A percentile compares a stretch with the other conserved stretches of the same genome.
These are phyloP conservation scores for Effrenium voratum DNA, from an alignment of 73 alveolate species.

Conservation along the genomic window DNA sequence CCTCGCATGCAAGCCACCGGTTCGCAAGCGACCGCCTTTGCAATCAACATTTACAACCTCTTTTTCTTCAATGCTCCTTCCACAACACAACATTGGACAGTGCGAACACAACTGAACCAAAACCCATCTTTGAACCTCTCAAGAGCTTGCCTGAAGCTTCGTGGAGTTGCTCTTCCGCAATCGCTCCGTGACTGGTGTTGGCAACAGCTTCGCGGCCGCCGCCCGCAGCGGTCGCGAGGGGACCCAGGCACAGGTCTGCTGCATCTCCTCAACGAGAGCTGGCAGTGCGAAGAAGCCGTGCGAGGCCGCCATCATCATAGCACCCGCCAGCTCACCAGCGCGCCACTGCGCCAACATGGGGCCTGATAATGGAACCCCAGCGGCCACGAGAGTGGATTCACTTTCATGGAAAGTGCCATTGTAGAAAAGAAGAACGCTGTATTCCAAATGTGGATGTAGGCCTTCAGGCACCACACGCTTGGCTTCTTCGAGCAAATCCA, in stretches of 20 bases:
- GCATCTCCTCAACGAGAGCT: neutral
- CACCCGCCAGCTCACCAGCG: neutral
- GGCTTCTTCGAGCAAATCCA: neutral
- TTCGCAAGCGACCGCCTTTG: neutral
- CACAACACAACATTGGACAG: neutral
- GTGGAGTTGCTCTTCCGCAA: neutral
- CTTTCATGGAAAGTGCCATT: neutral
- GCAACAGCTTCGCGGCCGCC: constrained; percentile 16
- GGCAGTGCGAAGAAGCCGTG: constrained; percentile 17
- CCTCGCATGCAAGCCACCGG: neutral
- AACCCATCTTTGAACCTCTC: neutral
- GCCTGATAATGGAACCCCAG: neutral
- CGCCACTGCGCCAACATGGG: neutral
- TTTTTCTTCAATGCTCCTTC: neutral
- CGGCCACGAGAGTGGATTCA: neutral
- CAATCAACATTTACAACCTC: neutral
- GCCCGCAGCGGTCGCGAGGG: constrained; percentile 49
- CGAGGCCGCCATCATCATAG: neutral
- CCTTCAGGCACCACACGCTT: neutral
- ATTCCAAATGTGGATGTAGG: neutral
- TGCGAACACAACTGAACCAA: neutral
- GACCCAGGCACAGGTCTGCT: neutral
- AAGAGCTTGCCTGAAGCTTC: neutral
- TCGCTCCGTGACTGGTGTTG: neutral
- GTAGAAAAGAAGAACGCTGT: neutral